Percentiles rank a stretch among this genome's conserved stretches.
phyloP scores from a whole-genome alignment of 768 basidiomycete genomes.

The Ramaria rubella region DNA sequence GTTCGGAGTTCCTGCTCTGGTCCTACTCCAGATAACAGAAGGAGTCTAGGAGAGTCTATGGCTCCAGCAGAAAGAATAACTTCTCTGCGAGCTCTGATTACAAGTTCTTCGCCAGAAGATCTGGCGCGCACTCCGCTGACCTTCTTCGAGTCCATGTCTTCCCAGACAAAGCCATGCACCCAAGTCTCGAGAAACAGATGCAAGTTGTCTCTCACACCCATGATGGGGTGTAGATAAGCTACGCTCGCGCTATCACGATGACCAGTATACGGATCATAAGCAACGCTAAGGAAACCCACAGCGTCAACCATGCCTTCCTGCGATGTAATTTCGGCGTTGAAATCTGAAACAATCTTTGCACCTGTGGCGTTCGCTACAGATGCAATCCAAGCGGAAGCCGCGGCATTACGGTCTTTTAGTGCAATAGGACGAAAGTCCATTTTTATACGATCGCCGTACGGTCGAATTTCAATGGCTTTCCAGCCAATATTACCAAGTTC shows the following conservation, averaged over 20 bases:
- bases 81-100: not conserved
- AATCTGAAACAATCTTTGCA: not conserved
- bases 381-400: not conserved
- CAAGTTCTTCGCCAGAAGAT: not conserved
- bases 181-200: not conserved
- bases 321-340: not conserved
- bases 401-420: not conserved
- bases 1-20: constrained; percentile 25
- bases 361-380: not conserved
- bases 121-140: not conserved
- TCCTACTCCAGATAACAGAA: constrained; percentile 37
- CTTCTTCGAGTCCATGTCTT: not conserved
- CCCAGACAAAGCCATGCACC: not conserved
- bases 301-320: not conserved
- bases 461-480: not conserved
- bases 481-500: not conserved
- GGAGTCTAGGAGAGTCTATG: constrained; percentile 31
- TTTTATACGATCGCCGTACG: not conserved
- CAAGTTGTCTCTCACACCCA: not conserved
- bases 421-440: not conserved
- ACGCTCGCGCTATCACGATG: not conserved
- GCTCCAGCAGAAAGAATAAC: constrained; percentile 12
- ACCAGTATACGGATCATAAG: not conserved
- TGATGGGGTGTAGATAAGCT: constrained; percentile 1
- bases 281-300: not conserved